These are phyloP conservation scores for Holtermannia corniformis DNA, from an alignment of 768 basidiomycete species.

Conservation along the genomic window DNA sequence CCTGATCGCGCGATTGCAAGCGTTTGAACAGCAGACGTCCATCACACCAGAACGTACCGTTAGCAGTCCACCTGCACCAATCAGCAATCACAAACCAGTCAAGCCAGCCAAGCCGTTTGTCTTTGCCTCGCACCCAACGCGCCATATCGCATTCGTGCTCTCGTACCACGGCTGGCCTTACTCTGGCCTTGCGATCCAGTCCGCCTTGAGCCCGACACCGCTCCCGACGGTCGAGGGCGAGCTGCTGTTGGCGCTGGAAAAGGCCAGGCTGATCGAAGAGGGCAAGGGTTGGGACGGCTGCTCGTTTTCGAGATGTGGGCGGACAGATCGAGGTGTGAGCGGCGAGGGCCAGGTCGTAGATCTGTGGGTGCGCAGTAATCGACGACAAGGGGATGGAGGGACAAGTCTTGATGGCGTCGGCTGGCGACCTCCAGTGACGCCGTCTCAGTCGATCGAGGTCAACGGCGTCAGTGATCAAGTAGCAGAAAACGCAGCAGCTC, in stretches of 20 bases:
- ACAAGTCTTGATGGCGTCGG: constrained; percentile 13
- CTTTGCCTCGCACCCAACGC: constrained; percentile 59
- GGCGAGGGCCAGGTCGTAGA: constrained; percentile 88
- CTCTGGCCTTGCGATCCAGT: constrained; percentile 76
- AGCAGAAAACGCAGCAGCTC: background rate
- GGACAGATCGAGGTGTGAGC: constrained; percentile 93
- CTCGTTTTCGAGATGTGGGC: constrained; percentile 80
- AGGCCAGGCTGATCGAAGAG: constrained; percentile 65
- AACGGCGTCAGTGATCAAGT: background rate
- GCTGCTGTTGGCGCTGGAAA: constrained; percentile 67
- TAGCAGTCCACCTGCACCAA: constrained; percentile 21
- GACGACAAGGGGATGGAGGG: constrained; percentile 23
- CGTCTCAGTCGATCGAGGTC: constrained; percentile 1
- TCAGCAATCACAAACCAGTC: constrained; percentile 1
- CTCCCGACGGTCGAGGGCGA: constrained; percentile 86
- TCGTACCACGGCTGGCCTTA: constrained; percentile 89
- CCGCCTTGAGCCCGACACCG: constrained; percentile 42
- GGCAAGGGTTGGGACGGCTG: constrained; percentile 70
- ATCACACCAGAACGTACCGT: constrained; percentile 5
- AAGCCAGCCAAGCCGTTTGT: constrained; percentile 47
- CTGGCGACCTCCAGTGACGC: constrained; percentile 14
- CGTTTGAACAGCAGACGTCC: constrained; percentile 46
- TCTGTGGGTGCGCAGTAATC: constrained; percentile 71
- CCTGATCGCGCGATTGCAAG: constrained; percentile 56
- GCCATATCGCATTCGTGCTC: constrained; percentile 90